Evolutionary conservation across 108 stramenopile genomes (phyloP).

Genomic region (Phaeodactylum tricornutum): DNA sequence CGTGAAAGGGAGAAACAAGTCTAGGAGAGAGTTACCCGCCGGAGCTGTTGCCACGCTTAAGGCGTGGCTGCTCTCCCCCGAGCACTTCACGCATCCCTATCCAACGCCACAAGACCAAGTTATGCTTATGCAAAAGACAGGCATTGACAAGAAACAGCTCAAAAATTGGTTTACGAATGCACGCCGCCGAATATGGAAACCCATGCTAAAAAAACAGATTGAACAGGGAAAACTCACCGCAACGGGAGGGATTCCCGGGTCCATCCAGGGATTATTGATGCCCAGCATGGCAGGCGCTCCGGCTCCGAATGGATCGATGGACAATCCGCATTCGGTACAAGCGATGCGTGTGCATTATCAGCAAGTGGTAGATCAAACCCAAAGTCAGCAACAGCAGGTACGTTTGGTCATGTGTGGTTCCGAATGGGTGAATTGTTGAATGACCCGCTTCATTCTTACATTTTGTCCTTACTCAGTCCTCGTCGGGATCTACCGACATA

Average conservation of each 20-base stretch:
- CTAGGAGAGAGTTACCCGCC: conserved; percentile 83
- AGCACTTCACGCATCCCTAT: conserved; percentile 90
- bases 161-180: conserved; percentile 98
- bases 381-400: conserved; percentile 25
- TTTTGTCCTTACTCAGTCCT: background rate
- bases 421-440: background rate
- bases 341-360: conserved; percentile 26
- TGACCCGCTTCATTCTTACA: conserved; percentile 1
- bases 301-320: conserved; percentile 3
- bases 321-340: conserved; percentile 18
- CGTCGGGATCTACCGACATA: background rate
- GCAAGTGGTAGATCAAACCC: conserved; percentile 25
- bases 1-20: conserved; percentile 39
- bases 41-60: conserved; percentile 85
- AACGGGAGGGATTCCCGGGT: conserved; percentile 34
- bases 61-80: conserved; percentile 82
- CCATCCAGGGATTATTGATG: conserved; percentile 34
- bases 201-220: conserved; percentile 85
- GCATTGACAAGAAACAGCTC: conserved; percentile 91
- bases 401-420: background rate
- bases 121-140: conserved; percentile 88
- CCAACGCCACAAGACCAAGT: conserved; percentile 87
- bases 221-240: conserved; percentile 75
- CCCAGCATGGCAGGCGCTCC: conserved; percentile 20
- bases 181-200: conserved; percentile 91